phyloP scores from a whole-genome alignment of 768 basidiomycete genomes.

The button mushroom (Agaricus bisporus) region DNA sequence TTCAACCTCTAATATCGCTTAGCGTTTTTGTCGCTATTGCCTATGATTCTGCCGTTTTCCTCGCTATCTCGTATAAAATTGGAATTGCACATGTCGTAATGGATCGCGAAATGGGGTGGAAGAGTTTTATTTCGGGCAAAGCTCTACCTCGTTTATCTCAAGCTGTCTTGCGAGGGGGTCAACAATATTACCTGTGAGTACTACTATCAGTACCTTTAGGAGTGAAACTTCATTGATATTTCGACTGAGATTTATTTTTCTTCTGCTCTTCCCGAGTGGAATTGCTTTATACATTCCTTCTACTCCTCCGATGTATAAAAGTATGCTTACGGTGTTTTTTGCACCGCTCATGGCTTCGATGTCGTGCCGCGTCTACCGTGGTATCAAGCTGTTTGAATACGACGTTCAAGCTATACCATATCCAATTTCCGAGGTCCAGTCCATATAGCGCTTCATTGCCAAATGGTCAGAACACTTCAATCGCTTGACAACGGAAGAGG shows the following conservation, averaged over 20 bases:
- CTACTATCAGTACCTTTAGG: background rate
- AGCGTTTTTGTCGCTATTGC: slow-evolving; percentile 17
- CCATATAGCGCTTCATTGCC: too few relatives aligned
- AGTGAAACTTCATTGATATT: background rate
- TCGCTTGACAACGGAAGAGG: too few relatives aligned
- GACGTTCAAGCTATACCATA: background rate
- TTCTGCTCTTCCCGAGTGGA: background rate
- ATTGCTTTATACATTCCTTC: background rate
- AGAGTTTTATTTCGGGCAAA: slow-evolving; percentile 15
- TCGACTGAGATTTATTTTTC: background rate
- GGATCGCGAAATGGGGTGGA: slow-evolving; percentile 8
- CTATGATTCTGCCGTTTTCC: slow-evolving; percentile 26
- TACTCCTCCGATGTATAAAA: background rate
- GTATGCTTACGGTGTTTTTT: background rate
- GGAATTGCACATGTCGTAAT: slow-evolving; percentile 14
- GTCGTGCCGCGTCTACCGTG: background rate
- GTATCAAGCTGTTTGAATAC: background rate
- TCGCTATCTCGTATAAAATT: slow-evolving; percentile 25
- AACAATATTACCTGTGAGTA: slow-evolving; percentile 27
- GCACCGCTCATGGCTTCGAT: background rate
- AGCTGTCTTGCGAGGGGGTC: slow-evolving; percentile 23
- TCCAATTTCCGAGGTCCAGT: background rate
- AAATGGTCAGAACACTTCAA: too few relatives aligned
- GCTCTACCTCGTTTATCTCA: slow-evolving; percentile 18
- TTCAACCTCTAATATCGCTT: slow-evolving; percentile 19